A percentile compares a stretch with the other conserved stretches of the same genome.
These are phyloP conservation scores for Gymnopus androsaceus DNA, from an alignment of 1,284 basidiomycete species.

Conservation along the genomic window DNA sequence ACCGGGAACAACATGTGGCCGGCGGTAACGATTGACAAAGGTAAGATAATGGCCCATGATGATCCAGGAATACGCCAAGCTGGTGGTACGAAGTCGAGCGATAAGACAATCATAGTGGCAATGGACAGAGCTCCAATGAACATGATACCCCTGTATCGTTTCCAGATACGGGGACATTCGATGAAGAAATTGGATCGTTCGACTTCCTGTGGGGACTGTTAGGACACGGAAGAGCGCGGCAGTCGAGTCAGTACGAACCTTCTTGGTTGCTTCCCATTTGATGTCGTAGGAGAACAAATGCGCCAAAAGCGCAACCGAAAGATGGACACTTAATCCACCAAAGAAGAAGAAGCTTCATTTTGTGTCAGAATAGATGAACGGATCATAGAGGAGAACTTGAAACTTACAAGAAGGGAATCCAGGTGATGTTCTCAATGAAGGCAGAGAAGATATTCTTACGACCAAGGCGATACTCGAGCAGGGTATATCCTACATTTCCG, in stretches of 20 bases:
- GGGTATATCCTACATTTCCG: slow-evolving; percentile 71
- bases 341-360: slow-evolving; percentile 81
- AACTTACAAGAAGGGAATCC: slow-evolving; percentile 80
- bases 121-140: slow-evolving; percentile 50
- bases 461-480: slow-evolving; percentile 78
- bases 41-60: slow-evolving; percentile 72
- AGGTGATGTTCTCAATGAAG: slow-evolving; percentile 67
- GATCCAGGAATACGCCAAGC: slow-evolving; percentile 63
- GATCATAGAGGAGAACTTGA: background rate
- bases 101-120: slow-evolving; percentile 57
- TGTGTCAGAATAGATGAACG: slow-evolving; percentile 9
- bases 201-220: slow-evolving; percentile 45
- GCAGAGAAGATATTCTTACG: slow-evolving; percentile 54
- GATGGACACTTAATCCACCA: slow-evolving; percentile 74
- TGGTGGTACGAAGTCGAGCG: slow-evolving; percentile 51
- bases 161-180: slow-evolving; percentile 80
- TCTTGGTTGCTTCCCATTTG: slow-evolving; percentile 77
- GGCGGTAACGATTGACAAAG: slow-evolving; percentile 42
- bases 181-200: slow-evolving; percentile 86
- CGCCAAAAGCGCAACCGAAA: slow-evolving; percentile 73
- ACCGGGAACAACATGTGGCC: slow-evolving; percentile 14
- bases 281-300: slow-evolving; percentile 86
- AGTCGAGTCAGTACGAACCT: slow-evolving; percentile 34
- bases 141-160: slow-evolving; percentile 71
- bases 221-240: background rate